phyloP scores from a whole-genome alignment of 1,139 yeast species.

The Lipomyces yarrowii region DNA sequence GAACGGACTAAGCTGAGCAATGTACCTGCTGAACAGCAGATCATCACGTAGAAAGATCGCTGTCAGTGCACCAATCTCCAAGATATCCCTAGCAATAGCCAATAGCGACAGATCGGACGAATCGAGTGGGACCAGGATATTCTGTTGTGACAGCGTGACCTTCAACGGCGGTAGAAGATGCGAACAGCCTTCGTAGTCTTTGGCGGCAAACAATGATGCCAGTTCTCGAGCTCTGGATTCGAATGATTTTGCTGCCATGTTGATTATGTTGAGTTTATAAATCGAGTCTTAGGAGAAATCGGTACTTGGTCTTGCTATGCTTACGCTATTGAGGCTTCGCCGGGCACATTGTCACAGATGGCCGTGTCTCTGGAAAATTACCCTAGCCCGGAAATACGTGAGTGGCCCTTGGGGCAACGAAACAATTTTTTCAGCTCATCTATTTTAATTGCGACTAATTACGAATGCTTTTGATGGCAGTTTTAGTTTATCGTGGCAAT shows the following conservation, averaged over 20 bases:
- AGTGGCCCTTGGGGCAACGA: too few species aligned
- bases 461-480: background rate
- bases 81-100: constrained; percentile 72
- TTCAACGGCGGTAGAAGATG: constrained; percentile 70
- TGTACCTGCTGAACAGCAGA: constrained; percentile 66
- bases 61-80: constrained; percentile 85
- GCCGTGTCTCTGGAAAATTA: too few species aligned
- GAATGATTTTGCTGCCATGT: constrained; percentile 13
- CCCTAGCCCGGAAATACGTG: background rate
- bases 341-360: too few species aligned
- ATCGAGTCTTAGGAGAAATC: background rate
- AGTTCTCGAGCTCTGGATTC: constrained; percentile 49
- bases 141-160: constrained; percentile 74
- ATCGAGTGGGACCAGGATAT: constrained; percentile 68
- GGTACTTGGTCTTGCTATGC: background rate
- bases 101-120: constrained; percentile 53
- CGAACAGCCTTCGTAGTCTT: constrained; percentile 63
- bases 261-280: background rate
- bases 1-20: constrained; percentile 77
- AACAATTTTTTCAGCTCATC: background rate
- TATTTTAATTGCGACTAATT: background rate
- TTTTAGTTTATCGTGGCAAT: background rate
- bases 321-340: background rate
- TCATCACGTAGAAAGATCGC: constrained; percentile 67
- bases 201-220: constrained; percentile 61